These are phyloP conservation scores for Suillus spraguei DNA, from an alignment of 768 basidiomycete species.

Conservation along the genomic window DNA sequence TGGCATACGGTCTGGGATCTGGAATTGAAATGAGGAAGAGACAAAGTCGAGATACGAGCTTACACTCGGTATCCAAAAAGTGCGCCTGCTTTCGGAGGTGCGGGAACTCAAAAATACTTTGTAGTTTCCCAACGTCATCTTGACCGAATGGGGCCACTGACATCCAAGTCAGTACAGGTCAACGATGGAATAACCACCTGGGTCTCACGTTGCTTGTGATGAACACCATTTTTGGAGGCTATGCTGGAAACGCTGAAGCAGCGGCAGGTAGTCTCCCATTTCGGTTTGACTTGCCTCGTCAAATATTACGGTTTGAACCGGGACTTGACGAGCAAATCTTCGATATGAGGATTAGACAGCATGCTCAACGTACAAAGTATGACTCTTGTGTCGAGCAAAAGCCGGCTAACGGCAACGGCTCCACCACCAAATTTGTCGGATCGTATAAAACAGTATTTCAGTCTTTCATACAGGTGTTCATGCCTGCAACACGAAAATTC, in stretches of 20 bases:
- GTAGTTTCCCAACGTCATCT: slow-evolving; percentile 63
- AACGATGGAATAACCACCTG: not conserved
- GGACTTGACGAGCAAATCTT: slow-evolving; percentile 20
- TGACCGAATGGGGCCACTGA: slow-evolving; percentile 80
- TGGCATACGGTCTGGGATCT: too few relatives aligned
- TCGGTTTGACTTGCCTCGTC: slow-evolving; percentile 54
- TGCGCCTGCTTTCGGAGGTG: slow-evolving; percentile 52
- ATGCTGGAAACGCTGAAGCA: slow-evolving; percentile 29
- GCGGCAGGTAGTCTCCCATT: slow-evolving; percentile 40
- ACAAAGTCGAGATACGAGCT: slow-evolving; percentile 20
- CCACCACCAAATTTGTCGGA: too few relatives aligned
- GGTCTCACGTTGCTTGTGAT: slow-evolving; percentile 38
- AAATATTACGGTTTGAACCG: slow-evolving; percentile 41
- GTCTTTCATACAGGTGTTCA: too few relatives aligned
- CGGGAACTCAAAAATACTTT: slow-evolving; percentile 73
- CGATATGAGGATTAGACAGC: too few relatives aligned
- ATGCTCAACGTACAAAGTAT: too few relatives aligned
- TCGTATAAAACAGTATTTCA: too few relatives aligned
- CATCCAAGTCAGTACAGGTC: slow-evolving; percentile 6
- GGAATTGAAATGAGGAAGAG: too few relatives aligned
- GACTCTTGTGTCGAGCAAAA: too few relatives aligned
- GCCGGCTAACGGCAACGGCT: too few relatives aligned
- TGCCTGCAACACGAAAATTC: too few relatives aligned
- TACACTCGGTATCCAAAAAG: slow-evolving; percentile 78
- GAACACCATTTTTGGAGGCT: slow-evolving; percentile 38